These are phyloP conservation scores for Amyloporia xantha DNA, from an alignment of 768 basidiomycete species.

Conservation along the genomic window DNA sequence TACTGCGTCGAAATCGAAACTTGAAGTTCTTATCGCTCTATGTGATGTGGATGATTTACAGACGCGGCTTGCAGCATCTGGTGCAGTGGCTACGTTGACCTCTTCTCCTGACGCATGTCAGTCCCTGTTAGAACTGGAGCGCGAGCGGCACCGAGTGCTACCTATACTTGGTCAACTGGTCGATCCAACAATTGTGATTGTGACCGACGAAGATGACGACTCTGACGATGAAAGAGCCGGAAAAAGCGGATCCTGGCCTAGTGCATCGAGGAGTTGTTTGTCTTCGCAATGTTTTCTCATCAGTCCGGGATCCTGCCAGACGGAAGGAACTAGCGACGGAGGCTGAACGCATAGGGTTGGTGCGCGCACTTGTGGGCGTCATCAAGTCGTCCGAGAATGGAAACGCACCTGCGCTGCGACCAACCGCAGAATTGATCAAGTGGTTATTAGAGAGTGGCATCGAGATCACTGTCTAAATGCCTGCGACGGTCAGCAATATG, in stretches of 20 bases:
- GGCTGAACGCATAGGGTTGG: conserved; percentile 47
- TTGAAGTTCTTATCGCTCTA: conserved; percentile 79
- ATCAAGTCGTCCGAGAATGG: conserved; percentile 35
- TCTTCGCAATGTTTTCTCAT: conserved; percentile 53
- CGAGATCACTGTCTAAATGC: conserved; percentile 9
- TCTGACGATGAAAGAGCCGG: conserved; percentile 25
- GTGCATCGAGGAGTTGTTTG: conserved; percentile 78
- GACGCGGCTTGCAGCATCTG: conserved; percentile 86
- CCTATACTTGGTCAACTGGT: conserved; percentile 61
- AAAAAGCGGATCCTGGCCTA: conserved; percentile 48
- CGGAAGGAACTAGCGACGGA: conserved; percentile 42
- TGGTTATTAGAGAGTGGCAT: conserved; percentile 28
- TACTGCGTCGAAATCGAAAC: conserved; percentile 46
- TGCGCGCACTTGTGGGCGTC: conserved; percentile 43
- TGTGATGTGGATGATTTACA: conserved; percentile 80
- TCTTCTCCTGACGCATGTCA: conserved; percentile 53
- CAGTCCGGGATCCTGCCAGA: conserved; percentile 33
- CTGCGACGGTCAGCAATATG: not conserved
- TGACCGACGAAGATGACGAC: conserved; percentile 29
- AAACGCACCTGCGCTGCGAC: conserved; percentile 35
- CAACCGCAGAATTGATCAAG: conserved; percentile 47
- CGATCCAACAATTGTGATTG: conserved; percentile 42
- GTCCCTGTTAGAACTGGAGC: conserved; percentile 56
- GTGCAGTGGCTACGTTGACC: conserved; percentile 80
- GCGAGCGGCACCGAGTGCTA: conserved; percentile 57